Evolutionary conservation across 371 early-diverging fungal species (phyloP).

Genomic region (Mucor saturninus): DNA sequence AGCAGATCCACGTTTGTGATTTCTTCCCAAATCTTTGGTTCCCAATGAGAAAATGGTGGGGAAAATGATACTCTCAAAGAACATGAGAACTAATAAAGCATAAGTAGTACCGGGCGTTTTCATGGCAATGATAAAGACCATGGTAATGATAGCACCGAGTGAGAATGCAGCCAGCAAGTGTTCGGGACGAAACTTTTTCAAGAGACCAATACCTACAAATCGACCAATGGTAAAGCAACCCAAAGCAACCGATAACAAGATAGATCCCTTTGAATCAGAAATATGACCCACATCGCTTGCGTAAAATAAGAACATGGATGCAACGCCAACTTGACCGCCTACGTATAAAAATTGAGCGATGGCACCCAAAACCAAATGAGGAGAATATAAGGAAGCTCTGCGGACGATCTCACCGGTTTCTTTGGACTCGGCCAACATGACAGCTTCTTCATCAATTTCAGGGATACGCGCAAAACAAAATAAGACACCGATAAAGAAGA

Average conservation of each 20-base stretch:
- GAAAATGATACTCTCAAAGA: constrained; percentile 53
- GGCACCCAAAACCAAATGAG: constrained; percentile 47
- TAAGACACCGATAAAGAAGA: constrained; percentile 39
- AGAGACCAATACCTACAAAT: constrained; percentile 39
- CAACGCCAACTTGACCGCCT: constrained; percentile 50
- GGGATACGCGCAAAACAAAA: constrained; percentile 51
- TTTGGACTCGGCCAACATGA: constrained; percentile 93
- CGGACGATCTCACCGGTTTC: constrained; percentile 84
- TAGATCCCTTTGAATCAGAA: constrained; percentile 31
- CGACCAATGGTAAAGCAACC: constrained; percentile 55
- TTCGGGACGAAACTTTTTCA: constrained; percentile 40
- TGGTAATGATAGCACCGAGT: constrained; percentile 30
- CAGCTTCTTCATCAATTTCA: constrained; percentile 50
- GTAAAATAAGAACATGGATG: constrained; percentile 50
- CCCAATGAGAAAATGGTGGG: constrained; percentile 53
- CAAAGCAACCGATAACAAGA: constrained; percentile 40
- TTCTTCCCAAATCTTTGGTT: constrained; percentile 50
- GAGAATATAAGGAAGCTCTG: constrained; percentile 59
- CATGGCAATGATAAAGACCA: constrained; percentile 40
- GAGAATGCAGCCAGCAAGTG: constrained; percentile 39
- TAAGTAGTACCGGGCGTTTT: constrained; percentile 37
- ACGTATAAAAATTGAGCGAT: constrained; percentile 48
- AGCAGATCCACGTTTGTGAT: constrained; percentile 50
- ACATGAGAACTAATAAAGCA: constrained; percentile 42
- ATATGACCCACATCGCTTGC: constrained; percentile 39